A percentile compares a stretch with the other conserved stretches of the same genome.
These are phyloP conservation scores for Pseudocercospora eumusae DNA, from an alignment of 2,329 filamentous ascomycete genomes.

Conservation along the genomic window DNA sequence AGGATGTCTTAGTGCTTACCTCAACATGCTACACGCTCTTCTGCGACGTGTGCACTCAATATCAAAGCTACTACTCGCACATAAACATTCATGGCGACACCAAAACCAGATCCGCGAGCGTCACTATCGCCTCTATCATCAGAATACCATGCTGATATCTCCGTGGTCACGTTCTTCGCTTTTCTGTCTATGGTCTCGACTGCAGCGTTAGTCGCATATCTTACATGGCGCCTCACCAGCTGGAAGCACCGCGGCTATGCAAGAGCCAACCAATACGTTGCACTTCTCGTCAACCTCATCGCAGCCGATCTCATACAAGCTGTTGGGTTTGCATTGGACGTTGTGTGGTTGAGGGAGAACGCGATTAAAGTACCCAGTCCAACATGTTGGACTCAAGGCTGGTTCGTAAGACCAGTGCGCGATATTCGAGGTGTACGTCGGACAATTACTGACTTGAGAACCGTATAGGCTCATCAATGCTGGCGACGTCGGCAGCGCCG, in stretches of 20 bases:
- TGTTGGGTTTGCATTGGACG: constrained; percentile 63
- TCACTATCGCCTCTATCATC: constrained; percentile 27
- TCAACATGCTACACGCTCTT: not conserved
- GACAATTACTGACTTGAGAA: not conserved
- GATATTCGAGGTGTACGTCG: not conserved
- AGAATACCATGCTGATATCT: constrained; percentile 27
- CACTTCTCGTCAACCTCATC: constrained; percentile 68
- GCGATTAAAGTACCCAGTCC: constrained; percentile 55
- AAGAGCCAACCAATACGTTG: constrained; percentile 62
- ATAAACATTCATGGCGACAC: not conserved
- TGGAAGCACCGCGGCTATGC: constrained; percentile 27
- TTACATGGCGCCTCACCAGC: constrained; percentile 33
- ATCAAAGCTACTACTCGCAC: not conserved
- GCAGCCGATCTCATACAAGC: constrained; percentile 68
- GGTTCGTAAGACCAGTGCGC: constrained; percentile 41
- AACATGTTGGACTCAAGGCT: constrained; percentile 64
- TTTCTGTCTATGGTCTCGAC: constrained; percentile 32
- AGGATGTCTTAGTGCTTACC: not conserved
- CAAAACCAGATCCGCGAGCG: not conserved
- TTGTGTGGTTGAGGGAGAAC: constrained; percentile 58
- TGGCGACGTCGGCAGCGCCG: constrained; percentile 64
- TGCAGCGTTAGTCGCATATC: constrained; percentile 30
- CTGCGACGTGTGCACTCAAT: not conserved
- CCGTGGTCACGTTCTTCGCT: constrained; percentile 28
- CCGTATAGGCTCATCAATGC: constrained; percentile 54